phyloP scores from a whole-genome alignment of 2,329 filamentous ascomycete genomes.

The Exophiala oligosperma region DNA sequence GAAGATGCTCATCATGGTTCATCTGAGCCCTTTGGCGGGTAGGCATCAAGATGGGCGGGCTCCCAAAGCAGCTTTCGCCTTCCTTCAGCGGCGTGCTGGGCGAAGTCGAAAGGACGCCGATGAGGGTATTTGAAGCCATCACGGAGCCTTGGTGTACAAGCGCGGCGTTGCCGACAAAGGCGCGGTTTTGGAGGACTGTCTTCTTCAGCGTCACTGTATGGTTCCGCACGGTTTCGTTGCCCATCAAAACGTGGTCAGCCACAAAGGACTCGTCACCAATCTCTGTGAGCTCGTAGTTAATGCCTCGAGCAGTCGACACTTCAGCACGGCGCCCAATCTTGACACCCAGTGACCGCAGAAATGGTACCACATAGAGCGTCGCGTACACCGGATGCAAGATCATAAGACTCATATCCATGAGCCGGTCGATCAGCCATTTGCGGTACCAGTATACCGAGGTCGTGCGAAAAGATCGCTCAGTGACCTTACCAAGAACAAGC shows the following conservation, averaged over 20 bases:
- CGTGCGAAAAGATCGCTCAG: background rate
- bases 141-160: no score
- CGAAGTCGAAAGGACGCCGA: no score
- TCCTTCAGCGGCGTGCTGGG: no score
- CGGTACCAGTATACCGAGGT: background rate
- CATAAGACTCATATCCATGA: background rate
- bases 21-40: background rate
- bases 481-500: background rate
- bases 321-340: background rate
- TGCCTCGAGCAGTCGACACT: background rate
- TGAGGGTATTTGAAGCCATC: no score
- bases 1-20: background rate
- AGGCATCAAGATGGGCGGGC: no score
- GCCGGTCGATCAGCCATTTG: background rate
- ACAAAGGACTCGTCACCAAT: conserved; percentile 1
- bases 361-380: background rate
- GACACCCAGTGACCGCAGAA: background rate
- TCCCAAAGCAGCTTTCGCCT: no score
- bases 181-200: background rate
- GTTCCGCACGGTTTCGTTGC: background rate
- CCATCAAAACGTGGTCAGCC: background rate
- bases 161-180: no score
- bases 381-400: background rate
- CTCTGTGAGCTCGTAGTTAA: background rate
- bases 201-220: background rate